phyloP scores from a whole-genome alignment of 1,139 yeast species.

The Lodderomyces orthopsilosis region DNA sequence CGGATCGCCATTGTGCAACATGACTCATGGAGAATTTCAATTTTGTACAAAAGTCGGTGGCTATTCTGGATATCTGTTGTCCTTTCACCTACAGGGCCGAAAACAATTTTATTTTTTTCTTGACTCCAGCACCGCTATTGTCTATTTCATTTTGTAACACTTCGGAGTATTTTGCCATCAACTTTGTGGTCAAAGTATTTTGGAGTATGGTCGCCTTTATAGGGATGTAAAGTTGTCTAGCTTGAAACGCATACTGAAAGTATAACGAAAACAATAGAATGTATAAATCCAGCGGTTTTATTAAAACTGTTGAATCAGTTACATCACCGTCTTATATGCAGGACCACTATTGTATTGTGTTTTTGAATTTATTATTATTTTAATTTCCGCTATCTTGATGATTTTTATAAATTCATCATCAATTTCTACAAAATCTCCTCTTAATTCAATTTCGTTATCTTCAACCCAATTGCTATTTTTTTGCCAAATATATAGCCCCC shows the following conservation, averaged over 20 bases:
- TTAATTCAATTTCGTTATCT: background rate
- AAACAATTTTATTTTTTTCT: background rate
- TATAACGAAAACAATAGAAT: background rate
- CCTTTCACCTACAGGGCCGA: background rate
- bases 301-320: background rate
- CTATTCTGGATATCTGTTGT: background rate
- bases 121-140: background rate
- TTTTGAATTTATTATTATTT: background rate
- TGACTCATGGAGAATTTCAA: background rate
- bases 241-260: background rate
- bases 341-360: background rate
- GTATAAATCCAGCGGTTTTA: background rate
- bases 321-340: background rate
- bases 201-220: no score
- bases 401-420: conserved; percentile 1
- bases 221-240: background rate
- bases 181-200: background rate
- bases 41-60: background rate
- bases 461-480: background rate
- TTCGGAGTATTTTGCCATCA: background rate
- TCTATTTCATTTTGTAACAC: conserved; percentile 2
- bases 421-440: background rate
- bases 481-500: conserved; percentile 16
- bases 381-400: background rate
- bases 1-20: background rate